These are phyloP conservation scores for Tetradesmus obliquus DNA, from an alignment of 139 green algal species.

Conservation along the genomic window DNA sequence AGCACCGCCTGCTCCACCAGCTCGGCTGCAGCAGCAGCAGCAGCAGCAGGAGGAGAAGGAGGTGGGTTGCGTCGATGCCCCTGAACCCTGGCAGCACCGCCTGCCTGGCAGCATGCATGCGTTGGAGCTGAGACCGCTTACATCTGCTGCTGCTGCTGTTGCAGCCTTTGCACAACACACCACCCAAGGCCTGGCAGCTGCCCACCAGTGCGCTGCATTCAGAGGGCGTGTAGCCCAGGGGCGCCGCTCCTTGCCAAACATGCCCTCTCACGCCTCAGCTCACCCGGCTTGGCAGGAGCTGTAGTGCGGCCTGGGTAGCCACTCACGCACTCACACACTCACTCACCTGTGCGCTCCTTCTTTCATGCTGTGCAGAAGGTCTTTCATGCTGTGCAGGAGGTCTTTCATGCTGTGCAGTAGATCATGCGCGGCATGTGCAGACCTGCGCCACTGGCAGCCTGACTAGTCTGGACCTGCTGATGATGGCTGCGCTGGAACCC, in stretches of 20 bases:
- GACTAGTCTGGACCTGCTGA: neutral
- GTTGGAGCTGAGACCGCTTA: neutral
- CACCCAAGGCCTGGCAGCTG: no score
- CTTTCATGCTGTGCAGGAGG: neutral
- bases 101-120: neutral
- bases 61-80: neutral
- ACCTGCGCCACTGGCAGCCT: neutral
- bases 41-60: neutral
- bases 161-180: neutral
- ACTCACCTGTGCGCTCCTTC: conserved; percentile 7
- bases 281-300: no score
- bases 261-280: no score
- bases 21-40: neutral
- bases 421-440: conserved; percentile 21
- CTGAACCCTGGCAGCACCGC: conserved; percentile 1
- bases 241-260: no score
- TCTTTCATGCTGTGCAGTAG: neutral
- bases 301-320: no score
- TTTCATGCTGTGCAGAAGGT: neutral
- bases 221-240: no score
- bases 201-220: neutral
- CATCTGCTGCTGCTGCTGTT: neutral
- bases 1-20: conserved; percentile 28
- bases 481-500: no score
- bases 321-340: no score